Base-by-base conservation (phyloP, 1,139 yeast genomes). In the Pichia sp. region DNA sequence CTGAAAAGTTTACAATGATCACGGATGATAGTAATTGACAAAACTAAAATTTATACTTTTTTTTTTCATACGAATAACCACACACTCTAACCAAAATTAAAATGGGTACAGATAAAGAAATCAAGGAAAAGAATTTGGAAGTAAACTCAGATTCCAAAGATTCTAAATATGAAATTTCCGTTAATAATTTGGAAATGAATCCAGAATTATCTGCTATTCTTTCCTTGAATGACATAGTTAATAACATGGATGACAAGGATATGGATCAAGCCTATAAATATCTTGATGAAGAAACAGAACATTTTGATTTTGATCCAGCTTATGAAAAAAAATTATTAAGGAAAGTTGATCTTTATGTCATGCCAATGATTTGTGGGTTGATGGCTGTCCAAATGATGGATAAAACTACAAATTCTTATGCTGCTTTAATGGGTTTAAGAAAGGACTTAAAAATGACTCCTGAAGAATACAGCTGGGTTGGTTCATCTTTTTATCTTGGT, bases 371-470 rank as follows among this genome's bases (percentile, higher is more conserved):
- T 65, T 69, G 77, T 50, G 47, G 71, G 23, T 57, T 78, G 21
- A 76, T 76, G 55, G 69, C 77, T 14, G 64, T 70, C 34, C 85
- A 79, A 57, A 75, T 72, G 49, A 74, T 79, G 76, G 87, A 80
- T 57, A 80, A 80, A 54, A 60, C 70, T n/a, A 64, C 82, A 14
- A 75, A 70, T 33, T 67, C 79, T 19, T 74, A 72, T 45, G 83
- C 84, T 4, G 70, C 82, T 3, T 69, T 80, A 41, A 43, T 43
- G 47, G 80, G 80, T 0, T 52, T 39, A 35, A 46, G 37, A 49
- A 55, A 51, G 8, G 76, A 67, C 46, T 56, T 73, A 42, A 51
- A 66, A 7, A 72, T 74, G 78, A 51, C 53, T 10, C 76, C 77
- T 25, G 58, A 67, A 38, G 64, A 50, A 22, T 51, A 49, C 27